These are phyloP conservation scores for Mortierella hygrophila DNA, from an alignment of 192 early-diverging fungal genomes.

Conservation along the genomic window DNA sequence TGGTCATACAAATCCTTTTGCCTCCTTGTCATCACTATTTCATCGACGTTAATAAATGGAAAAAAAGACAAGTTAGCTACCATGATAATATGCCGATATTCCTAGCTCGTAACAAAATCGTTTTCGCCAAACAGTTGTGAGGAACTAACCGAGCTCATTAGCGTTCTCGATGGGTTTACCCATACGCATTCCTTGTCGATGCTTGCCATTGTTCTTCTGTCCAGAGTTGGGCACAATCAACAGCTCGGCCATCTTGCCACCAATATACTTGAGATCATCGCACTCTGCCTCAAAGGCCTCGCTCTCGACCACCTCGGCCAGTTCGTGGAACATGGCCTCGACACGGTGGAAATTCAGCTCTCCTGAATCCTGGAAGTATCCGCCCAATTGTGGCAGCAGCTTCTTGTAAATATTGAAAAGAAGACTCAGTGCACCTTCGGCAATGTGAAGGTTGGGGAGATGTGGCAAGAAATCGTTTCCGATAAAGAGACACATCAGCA, in stretches of 20 bases:
- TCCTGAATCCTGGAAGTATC: conserved; percentile 93
- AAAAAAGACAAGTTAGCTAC: not conserved
- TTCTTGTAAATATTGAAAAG: conserved; percentile 77
- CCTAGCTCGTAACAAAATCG: too few species aligned
- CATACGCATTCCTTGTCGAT: conserved; percentile 54
- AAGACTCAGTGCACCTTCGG: conserved; percentile 85
- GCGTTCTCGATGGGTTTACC: conserved; percentile 45
- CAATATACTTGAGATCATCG: conserved; percentile 60
- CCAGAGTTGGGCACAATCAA: conserved; percentile 34
- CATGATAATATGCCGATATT: not conserved
- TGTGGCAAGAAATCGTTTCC: conserved; percentile 99
- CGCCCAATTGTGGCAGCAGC: conserved; percentile 75
- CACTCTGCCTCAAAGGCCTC: conserved; percentile 64
- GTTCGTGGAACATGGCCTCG: conserved; percentile 72
- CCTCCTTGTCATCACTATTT: conserved; percentile 60
- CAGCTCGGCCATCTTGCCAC: conserved; percentile 59
- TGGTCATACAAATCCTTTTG: conserved; percentile 65
- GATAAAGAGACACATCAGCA: conserved; percentile 93
- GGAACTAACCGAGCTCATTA: conserved; percentile 35
- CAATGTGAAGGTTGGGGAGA: conserved; percentile 94
- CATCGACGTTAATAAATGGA: not conserved
- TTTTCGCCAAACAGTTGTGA: too few species aligned
- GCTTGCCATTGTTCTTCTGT: conserved; percentile 32
- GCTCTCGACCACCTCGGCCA: conserved; percentile 65
- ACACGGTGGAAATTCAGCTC: conserved; percentile 69